Evolutionary conservation across 345 rosid genomes (phyloP).

Genomic region (Luvunga scandens): DNA sequence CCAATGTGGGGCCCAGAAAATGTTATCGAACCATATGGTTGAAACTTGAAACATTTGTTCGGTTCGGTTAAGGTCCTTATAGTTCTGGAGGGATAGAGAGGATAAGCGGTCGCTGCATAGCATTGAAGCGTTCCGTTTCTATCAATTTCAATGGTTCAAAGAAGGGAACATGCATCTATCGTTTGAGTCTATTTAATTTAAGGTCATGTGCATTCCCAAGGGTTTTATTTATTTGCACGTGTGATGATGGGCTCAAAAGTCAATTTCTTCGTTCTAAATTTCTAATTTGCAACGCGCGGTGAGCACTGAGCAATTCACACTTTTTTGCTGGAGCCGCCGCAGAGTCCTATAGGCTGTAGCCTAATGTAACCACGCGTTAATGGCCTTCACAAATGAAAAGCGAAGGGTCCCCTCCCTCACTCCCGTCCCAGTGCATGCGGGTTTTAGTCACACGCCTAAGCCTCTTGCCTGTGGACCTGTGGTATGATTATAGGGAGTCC

Average conservation of each 20-base stretch:
- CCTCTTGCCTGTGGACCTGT: background rate
- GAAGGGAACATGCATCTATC: slow-evolving; percentile 20
- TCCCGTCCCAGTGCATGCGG: background rate
- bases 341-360: no score
- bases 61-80: background rate
- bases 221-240: slow-evolving; percentile 21
- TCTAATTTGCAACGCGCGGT: background rate
- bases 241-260: slow-evolving; percentile 30
- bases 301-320: background rate
- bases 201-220: slow-evolving; percentile 31
- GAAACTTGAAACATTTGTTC: background rate
- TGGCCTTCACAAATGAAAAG: background rate
- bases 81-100: background rate
- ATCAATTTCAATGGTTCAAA: background rate
- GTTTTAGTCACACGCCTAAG: background rate
- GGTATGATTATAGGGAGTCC: background rate
- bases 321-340: background rate
- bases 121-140: slow-evolving; percentile 9
- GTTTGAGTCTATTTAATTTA: slow-evolving; percentile 9
- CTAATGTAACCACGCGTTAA: background rate
- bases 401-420: background rate
- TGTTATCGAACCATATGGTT: no score
- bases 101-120: background rate
- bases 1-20: no score
- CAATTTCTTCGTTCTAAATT: background rate